Conservation (phyloP, 805 yeast species). For the Ogataea ganodermae region DNA sequence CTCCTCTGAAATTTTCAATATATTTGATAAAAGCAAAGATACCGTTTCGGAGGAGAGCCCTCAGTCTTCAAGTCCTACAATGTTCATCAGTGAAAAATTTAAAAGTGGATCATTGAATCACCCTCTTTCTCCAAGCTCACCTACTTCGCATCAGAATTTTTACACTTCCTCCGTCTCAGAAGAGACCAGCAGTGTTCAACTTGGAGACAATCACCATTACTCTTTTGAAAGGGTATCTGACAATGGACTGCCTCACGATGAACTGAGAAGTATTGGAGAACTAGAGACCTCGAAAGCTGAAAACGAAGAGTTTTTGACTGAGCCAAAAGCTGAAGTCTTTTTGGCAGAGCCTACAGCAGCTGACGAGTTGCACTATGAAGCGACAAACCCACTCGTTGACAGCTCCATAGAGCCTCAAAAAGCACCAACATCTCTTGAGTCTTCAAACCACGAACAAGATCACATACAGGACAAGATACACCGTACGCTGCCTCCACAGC, state of each 20-base stretch:
- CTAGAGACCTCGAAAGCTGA: not conserved
- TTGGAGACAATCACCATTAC: not conserved
- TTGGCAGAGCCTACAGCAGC: not conserved
- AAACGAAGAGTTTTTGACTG: not conserved
- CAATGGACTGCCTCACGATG: not conserved
- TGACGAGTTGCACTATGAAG: not conserved
- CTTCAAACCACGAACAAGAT: not conserved
- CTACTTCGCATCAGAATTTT: not conserved
- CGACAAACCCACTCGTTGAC: not conserved
- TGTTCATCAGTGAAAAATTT: conserved; percentile 30
- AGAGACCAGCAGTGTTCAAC: not conserved
- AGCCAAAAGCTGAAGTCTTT: not conserved
- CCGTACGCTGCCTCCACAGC: not conserved
- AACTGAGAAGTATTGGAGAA: not conserved
- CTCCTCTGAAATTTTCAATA: conserved; percentile 10
- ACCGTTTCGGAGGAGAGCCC: conserved; percentile 3
- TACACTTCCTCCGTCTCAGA: not conserved
- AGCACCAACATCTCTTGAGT: not conserved
- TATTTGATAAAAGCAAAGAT: conserved; percentile 7
- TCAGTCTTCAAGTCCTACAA: conserved; percentile 25
- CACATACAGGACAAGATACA: no score
- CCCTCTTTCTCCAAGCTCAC: conserved; percentile 4
- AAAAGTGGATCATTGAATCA: conserved; percentile 13
- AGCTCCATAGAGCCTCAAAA: not conserved
- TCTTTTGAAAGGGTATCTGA: not conserved